These are phyloP conservation scores for Lactarius evosmus DNA, from an alignment of 768 basidiomycete genomes.

Conservation along the genomic window DNA sequence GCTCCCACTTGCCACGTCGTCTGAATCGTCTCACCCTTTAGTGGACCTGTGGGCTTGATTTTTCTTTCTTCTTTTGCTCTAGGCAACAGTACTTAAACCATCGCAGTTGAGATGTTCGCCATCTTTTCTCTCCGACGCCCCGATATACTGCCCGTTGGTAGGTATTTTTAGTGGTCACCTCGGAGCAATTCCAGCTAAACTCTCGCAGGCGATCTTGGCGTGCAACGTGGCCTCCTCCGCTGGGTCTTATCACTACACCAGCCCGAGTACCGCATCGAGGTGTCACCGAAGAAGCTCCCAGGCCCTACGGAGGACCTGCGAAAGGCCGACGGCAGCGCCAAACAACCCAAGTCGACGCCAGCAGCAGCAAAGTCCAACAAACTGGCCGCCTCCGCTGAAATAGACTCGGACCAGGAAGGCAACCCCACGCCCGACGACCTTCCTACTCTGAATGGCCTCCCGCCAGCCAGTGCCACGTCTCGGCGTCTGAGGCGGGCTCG, in stretches of 20 bases:
- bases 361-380: constrained; percentile 15
- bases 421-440: constrained; percentile 22
- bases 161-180: constrained; percentile 24
- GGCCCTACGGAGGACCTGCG: constrained; percentile 17
- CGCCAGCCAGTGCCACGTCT: not conserved
- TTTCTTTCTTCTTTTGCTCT: not conserved
- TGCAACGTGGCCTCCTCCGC: constrained; percentile 68
- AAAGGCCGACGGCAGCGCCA: constrained; percentile 4
- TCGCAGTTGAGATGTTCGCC: constrained; percentile 84
- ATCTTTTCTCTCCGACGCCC: constrained; percentile 85
- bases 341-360: constrained; percentile 29
- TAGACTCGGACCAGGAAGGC: constrained; percentile 12
- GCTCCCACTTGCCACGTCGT: not conserved
- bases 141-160: constrained; percentile 68
- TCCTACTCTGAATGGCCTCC: constrained; percentile 6
- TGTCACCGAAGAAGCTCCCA: constrained; percentile 51
- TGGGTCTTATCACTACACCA: constrained; percentile 68
- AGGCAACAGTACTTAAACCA: constrained; percentile 6
- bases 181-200: constrained; percentile 1
- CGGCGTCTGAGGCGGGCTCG: constrained; percentile 4
- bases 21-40: constrained; percentile 26
- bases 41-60: constrained; percentile 55
- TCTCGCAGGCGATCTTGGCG: constrained; percentile 70
- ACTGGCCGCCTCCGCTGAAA: not conserved
- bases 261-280: constrained; percentile 43